These are phyloP conservation scores for Sungouiella thailandica DNA, from an alignment of 805 yeast genomes.

Conservation along the genomic window DNA sequence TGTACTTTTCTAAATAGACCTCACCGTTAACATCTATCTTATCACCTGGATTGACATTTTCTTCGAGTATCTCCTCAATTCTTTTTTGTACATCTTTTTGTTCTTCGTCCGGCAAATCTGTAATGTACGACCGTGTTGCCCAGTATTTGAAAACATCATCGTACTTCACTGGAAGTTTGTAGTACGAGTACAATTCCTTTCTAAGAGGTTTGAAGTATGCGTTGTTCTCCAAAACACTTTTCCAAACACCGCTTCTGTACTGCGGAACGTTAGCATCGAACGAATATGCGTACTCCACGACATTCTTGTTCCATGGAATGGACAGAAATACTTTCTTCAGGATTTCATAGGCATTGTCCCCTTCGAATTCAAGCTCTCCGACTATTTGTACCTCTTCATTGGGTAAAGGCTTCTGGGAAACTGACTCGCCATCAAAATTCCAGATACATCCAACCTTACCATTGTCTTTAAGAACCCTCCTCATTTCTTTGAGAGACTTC, in stretches of 20 bases:
- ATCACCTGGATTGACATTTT: conserved; percentile 10
- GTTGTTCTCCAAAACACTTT: conserved; percentile 23
- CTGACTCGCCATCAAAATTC: conserved; percentile 42
- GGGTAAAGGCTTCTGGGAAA: conserved; percentile 7
- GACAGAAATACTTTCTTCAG: conserved; percentile 13
- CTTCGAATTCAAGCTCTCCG: conserved; percentile 3
- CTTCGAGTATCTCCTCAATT: background rate
- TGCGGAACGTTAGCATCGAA: conserved; percentile 50
- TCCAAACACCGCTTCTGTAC: conserved; percentile 48
- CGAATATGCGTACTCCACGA: conserved; percentile 28
- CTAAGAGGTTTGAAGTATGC: conserved; percentile 30
- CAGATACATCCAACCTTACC: conserved; percentile 54
- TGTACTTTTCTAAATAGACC: background rate
- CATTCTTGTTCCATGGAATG: conserved; percentile 34
- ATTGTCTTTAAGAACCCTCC: conserved; percentile 42
- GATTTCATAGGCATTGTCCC: conserved; percentile 2
- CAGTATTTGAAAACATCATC: conserved; percentile 44
- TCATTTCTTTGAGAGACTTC: conserved; percentile 43
- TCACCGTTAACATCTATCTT: conserved; percentile 5
- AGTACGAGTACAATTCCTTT: conserved; percentile 28
- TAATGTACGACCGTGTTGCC: conserved; percentile 52
- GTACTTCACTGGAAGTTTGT: conserved; percentile 24
- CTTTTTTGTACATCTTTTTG: conserved; percentile 24
- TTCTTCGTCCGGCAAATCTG: conserved; percentile 36
- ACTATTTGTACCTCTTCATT: conserved; percentile 2